Percentiles rank a stretch among this genome's conserved stretches.
phyloP scores from a whole-genome alignment of 2,329 filamentous ascomycete species.

The Penicillium sp. region DNA sequence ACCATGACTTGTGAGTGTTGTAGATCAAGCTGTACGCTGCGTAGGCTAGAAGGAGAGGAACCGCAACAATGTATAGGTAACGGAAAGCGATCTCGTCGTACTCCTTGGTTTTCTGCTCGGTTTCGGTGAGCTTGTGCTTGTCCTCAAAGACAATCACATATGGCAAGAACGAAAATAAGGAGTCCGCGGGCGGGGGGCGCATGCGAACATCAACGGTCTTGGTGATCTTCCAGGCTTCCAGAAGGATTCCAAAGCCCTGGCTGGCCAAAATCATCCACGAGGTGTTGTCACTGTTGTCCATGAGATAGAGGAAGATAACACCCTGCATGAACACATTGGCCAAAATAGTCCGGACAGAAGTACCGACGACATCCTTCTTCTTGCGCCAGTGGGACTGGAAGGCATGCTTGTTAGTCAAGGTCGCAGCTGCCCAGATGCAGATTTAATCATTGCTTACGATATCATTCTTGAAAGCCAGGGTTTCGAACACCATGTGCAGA shows the following conservation, averaged over 20 bases:
- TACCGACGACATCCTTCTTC: slow-evolving; percentile 98
- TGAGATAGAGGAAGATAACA: slow-evolving; percentile 91
- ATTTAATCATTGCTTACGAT: slow-evolving; percentile 55
- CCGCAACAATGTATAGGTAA: slow-evolving; percentile 89
- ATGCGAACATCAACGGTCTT: slow-evolving; percentile 88
- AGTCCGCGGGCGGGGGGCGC: slow-evolving; percentile 64
- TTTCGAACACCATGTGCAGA: slow-evolving; percentile 91
- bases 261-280: slow-evolving; percentile 98
- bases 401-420: not conserved
- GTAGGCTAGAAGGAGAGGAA: slow-evolving; percentile 84
- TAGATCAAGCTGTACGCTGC: slow-evolving; percentile 88
- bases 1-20: slow-evolving; percentile 96
- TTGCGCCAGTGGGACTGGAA: slow-evolving; percentile 81
- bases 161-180: slow-evolving; percentile 70
- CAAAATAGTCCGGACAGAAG: slow-evolving; percentile 91
- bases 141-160: slow-evolving; percentile 86
- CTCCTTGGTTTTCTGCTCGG: slow-evolving; percentile 96
- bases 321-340: slow-evolving; percentile 97
- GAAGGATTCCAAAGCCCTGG: slow-evolving; percentile 77
- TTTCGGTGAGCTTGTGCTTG: slow-evolving; percentile 92
- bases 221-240: slow-evolving; percentile 92
- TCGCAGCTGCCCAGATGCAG: not conserved
- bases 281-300: slow-evolving; percentile 97
- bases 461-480: slow-evolving; percentile 93
- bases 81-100: slow-evolving; percentile 98